Conservation (phyloP, 2,329 filamentous ascomycete genomes). For the Fusarium anguioides region DNA sequence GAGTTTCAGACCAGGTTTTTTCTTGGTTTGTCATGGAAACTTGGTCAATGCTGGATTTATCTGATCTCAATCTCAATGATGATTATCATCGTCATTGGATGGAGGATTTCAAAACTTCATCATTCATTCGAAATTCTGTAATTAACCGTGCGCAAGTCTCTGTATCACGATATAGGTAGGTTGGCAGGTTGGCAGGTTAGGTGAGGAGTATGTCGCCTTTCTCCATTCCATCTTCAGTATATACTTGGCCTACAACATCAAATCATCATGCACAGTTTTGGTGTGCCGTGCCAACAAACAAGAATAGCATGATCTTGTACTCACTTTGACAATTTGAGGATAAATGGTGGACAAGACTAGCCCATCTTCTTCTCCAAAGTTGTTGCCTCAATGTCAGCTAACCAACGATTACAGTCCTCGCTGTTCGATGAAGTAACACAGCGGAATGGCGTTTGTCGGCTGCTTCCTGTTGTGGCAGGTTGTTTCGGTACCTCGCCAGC, state of each 20-base stretch:
- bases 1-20: conserved; percentile 33
- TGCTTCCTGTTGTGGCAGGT: conserved; percentile 20
- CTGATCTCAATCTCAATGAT: not conserved
- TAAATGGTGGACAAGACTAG: not conserved
- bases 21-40: conserved; percentile 19
- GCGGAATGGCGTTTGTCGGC: conserved; percentile 11
- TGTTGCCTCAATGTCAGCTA: not conserved
- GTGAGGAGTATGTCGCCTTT: too few species aligned
- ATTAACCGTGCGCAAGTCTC: not conserved
- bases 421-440: conserved; percentile 22
- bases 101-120: not conserved
- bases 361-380: not conserved
- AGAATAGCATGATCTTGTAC: conserved; percentile 1
- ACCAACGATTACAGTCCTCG: conserved; percentile 5
- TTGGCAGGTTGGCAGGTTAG: too few species aligned
- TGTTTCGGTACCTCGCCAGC: conserved; percentile 28
- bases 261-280: not conserved
- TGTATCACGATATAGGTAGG: not conserved
- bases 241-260: not conserved
- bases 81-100: not conserved
- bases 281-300: not conserved
- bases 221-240: not conserved
- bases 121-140: not conserved
- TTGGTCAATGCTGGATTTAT: conserved; percentile 20
- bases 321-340: not conserved